Conservation (phyloP, 2,329 filamentous ascomycete species). For the Fusarium paranaense region DNA sequence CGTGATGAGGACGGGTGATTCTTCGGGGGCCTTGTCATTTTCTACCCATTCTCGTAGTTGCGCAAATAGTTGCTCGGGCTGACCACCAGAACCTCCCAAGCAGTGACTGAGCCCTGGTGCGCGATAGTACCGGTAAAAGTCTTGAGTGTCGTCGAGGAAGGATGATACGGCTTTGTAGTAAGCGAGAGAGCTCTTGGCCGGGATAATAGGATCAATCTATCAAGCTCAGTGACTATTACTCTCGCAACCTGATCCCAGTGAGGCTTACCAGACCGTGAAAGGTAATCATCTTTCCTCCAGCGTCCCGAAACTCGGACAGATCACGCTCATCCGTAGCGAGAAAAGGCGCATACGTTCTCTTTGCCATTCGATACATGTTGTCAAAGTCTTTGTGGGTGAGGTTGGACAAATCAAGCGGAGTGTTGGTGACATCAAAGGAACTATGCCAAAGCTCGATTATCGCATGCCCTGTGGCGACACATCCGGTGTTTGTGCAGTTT, state of each 20-base stretch:
- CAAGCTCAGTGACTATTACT: not conserved
- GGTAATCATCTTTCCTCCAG: conserved; percentile 24
- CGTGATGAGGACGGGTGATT: conserved; percentile 9
- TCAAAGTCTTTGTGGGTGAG: conserved; percentile 4
- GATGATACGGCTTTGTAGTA: conserved; percentile 45
- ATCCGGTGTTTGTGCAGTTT: not conserved
- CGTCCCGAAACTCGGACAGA: conserved; percentile 16
- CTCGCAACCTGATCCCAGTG: accelerated
- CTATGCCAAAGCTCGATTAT: not conserved
- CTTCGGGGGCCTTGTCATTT: conserved; percentile 43
- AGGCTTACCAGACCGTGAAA: conserved; percentile 28
- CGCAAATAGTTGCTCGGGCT: conserved; percentile 41
- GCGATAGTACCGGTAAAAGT: conserved; percentile 50
- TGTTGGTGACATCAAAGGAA: not conserved
- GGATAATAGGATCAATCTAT: conserved; percentile 36
- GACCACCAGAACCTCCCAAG: conserved; percentile 32
- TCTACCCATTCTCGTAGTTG: conserved; percentile 47
- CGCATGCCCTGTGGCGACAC: not conserved
- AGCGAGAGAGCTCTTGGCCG: conserved; percentile 27
- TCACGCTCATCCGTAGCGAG: conserved; percentile 15
- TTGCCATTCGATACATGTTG: not conserved
- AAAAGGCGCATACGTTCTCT: not conserved
- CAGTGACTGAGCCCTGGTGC: conserved; percentile 51
- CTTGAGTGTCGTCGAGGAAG: conserved; percentile 30
- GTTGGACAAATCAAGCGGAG: not conserved